Percentiles rank a stretch among this genome's conserved stretches.
These are phyloP conservation scores for Blastocystis sp. DNA, from an alignment of 352 stramenopile species.

Conservation along the genomic window DNA sequence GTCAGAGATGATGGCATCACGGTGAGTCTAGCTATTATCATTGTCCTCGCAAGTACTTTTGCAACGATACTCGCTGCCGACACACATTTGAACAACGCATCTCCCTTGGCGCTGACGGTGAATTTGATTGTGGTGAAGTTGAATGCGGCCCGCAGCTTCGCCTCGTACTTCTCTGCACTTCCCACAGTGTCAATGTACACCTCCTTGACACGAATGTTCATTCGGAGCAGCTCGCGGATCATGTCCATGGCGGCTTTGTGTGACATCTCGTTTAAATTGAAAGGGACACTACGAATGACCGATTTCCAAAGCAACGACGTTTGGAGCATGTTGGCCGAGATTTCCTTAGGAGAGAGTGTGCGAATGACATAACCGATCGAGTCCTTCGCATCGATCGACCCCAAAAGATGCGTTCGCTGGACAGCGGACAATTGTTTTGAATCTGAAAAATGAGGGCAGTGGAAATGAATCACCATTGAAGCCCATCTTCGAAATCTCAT, in stretches of 20 bases:
- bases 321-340: slow-evolving; percentile 56
- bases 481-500: slow-evolving; percentile 40
- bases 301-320: neutral
- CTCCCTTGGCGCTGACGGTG: slow-evolving; percentile 19
- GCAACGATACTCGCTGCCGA: slow-evolving; percentile 56
- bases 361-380: slow-evolving; percentile 56
- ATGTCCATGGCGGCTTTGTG: slow-evolving; percentile 49
- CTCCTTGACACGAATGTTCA: slow-evolving; percentile 19
- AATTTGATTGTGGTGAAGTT: slow-evolving; percentile 47
- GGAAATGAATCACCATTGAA: neutral
- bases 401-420: neutral
- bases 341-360: slow-evolving; percentile 36
- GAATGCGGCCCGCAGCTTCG: neutral
- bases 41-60: neutral
- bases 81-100: slow-evolving; percentile 49
- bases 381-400: neutral
- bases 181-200: slow-evolving; percentile 55
- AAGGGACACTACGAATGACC: neutral
- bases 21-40: neutral
- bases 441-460: neutral
- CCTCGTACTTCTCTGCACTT: slow-evolving; percentile 43
- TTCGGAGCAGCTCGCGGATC: slow-evolving; percentile 27
- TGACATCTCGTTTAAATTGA: slow-evolving; percentile 55
- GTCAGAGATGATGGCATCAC: slow-evolving; percentile 36
- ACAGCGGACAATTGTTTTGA: slow-evolving; percentile 40